A percentile compares a stretch with the other conserved stretches of the same genome.
Evolutionary conservation across 2,329 filamentous ascomycete species (phyloP).

Genomic region (Myriosclerotinia duriaeana): DNA sequence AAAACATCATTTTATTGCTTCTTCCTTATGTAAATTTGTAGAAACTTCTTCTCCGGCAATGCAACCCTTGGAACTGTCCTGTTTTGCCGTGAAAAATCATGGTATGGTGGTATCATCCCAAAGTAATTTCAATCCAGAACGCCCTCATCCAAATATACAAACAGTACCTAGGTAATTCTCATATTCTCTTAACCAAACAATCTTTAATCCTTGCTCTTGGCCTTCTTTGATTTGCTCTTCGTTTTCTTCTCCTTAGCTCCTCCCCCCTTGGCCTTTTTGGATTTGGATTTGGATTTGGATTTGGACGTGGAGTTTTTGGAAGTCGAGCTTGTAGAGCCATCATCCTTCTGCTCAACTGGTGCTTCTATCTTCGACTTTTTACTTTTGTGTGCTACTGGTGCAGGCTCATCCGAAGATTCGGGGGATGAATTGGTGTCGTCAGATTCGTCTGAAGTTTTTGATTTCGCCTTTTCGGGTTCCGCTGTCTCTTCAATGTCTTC

Average conservation of each 20-base stretch:
- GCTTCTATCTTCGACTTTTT: constrained; percentile 38
- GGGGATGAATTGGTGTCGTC: constrained; percentile 30
- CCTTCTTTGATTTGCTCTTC: constrained; percentile 19
- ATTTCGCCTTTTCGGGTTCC: constrained; percentile 3
- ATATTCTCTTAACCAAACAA: neutral
- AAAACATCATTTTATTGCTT: neutral
- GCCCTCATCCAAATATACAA: constrained; percentile 13
- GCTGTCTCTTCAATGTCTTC: constrained; percentile 23
- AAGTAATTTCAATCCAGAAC: constrained; percentile 17
- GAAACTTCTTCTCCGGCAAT: neutral
- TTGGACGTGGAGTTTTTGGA: neutral
- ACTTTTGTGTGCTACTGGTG: constrained; percentile 24
- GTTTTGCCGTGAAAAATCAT: constrained; percentile 16
- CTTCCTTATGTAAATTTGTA: neutral
- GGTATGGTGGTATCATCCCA: constrained; percentile 24
- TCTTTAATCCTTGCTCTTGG: constrained; percentile 18
- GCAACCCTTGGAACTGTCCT: neutral
- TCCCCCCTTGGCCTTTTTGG: constrained; percentile 2
- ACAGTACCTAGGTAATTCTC: neutral
- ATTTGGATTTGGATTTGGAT: neutral
- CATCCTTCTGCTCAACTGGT: constrained; percentile 1
- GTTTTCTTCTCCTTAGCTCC: constrained; percentile 21
- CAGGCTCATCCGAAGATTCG: constrained; percentile 23
- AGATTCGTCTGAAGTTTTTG: constrained; percentile 27
- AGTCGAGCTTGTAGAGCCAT: neutral